phyloP scores from a whole-genome alignment of 768 basidiomycete species.

The Favolaschia claudopus region DNA sequence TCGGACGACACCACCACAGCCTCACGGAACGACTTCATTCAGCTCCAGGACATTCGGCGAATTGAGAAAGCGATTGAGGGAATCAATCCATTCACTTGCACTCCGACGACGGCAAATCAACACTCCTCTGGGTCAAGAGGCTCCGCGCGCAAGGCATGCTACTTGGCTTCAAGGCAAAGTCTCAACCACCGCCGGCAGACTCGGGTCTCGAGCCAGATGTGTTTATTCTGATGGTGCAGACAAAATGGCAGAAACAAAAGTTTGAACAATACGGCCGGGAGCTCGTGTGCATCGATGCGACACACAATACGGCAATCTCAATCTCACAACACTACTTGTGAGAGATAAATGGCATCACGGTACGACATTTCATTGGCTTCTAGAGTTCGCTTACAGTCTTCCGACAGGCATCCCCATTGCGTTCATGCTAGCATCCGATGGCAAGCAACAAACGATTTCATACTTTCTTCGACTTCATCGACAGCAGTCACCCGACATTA shows the following conservation, averaged over 20 bases:
- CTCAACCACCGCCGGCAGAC: background rate
- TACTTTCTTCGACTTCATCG: slow-evolving; percentile 16
- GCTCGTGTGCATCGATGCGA: slow-evolving; percentile 5
- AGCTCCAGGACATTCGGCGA: background rate
- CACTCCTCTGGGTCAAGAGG: background rate
- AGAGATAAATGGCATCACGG: too few species aligned
- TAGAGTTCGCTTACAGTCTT: too few species aligned
- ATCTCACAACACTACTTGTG: too few species aligned
- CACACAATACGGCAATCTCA: slow-evolving; percentile 14
- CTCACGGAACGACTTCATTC: background rate
- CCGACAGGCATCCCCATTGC: too few species aligned
- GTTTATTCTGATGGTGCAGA: slow-evolving; percentile 1
- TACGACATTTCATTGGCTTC: too few species aligned
- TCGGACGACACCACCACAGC: background rate
- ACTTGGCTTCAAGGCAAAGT: background rate
- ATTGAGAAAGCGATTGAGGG: background rate
- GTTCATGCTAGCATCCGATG: too few species aligned
- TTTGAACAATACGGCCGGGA: background rate
- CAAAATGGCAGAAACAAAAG: background rate
- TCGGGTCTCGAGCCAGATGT: background rate
- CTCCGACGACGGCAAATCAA: slow-evolving; percentile 1
- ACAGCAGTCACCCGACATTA: background rate
- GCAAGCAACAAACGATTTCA: slow-evolving; percentile 22
- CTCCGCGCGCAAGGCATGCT: background rate
- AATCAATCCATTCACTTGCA: background rate